Conservation (phyloP, 441 rosid genomes). For the Gossypium laxum region DNA sequence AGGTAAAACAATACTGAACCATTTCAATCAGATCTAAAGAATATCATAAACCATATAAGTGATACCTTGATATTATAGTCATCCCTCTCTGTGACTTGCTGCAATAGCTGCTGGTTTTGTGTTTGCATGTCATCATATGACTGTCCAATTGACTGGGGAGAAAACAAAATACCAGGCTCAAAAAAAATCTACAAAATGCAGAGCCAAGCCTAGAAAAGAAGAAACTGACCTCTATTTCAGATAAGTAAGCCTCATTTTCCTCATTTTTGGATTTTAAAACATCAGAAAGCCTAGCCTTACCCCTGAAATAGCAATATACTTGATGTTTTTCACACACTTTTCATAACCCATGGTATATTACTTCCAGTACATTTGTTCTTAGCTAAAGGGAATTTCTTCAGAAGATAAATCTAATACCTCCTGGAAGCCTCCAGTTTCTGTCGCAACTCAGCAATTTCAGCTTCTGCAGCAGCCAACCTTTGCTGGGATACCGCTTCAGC, state of each 20-base stretch:
- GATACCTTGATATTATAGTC: slow-evolving; percentile 92
- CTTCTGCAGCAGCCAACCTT: slow-evolving; percentile 92
- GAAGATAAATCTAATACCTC: slow-evolving; percentile 39
- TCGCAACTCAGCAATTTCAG: slow-evolving; percentile 87
- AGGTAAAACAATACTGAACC: neutral
- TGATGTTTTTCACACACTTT: slow-evolving; percentile 14
- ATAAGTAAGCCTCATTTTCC: slow-evolving; percentile 80
- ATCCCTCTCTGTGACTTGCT: slow-evolving; percentile 92
- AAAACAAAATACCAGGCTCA: slow-evolving; percentile 25
- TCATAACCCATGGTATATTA: neutral
- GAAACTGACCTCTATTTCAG: slow-evolving; percentile 81
- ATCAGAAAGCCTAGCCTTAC: slow-evolving; percentile 44
- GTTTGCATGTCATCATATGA: slow-evolving; percentile 92
- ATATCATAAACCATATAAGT: slow-evolving; percentile 3
- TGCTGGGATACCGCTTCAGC: slow-evolving; percentile 94
- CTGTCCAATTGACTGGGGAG: slow-evolving; percentile 77
- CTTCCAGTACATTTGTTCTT: neutral
- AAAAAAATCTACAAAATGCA: slow-evolving; percentile 19
- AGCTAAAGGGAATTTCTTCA: neutral
- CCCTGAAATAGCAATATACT: slow-evolving; percentile 45
- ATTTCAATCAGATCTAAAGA: neutral
- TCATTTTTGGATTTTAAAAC: slow-evolving; percentile 70
- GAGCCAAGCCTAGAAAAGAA: slow-evolving; percentile 7
- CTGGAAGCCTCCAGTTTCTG: slow-evolving; percentile 70
- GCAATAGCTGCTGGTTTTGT: slow-evolving; percentile 85